Conservation (phyloP, 768 basidiomycete species). For the Dictyophora rubrovolvata region DNA sequence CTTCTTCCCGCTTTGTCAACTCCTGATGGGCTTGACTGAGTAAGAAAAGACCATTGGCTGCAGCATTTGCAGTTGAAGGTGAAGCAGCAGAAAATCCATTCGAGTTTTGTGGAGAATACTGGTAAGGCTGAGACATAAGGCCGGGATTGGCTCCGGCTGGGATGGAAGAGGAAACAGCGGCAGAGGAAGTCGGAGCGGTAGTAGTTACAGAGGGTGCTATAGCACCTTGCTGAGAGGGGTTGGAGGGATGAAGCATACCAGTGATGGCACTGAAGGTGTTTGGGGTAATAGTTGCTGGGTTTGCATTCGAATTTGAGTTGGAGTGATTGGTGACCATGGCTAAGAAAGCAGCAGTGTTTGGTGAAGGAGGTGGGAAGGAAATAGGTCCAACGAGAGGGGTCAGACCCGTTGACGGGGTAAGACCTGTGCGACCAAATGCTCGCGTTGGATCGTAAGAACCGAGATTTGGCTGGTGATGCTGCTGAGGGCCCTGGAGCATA, state of each 20-base stretch:
- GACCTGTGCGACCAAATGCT: conserved; percentile 71
- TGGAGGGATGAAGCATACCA: conserved; percentile 54
- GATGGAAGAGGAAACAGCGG: background rate
- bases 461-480: conserved; percentile 27
- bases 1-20: conserved; percentile 89
- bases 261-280: conserved; percentile 70
- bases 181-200: background rate
- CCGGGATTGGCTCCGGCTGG: background rate
- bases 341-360: conserved; percentile 86
- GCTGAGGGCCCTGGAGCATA: conserved; percentile 84
- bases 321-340: conserved; percentile 71
- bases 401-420: conserved; percentile 71
- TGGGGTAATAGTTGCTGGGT: conserved; percentile 44
- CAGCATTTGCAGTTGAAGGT: conserved; percentile 51
- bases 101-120: conserved; percentile 13
- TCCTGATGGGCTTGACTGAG: conserved; percentile 94
- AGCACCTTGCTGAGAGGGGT: conserved; percentile 7
- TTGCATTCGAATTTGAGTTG: conserved; percentile 8
- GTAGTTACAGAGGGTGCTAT: conserved; percentile 8
- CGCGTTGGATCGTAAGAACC: conserved; percentile 53
- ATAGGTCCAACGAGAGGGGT: conserved; percentile 72
- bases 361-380: conserved; percentile 74
- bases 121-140: conserved; percentile 6
- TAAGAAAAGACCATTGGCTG: conserved; percentile 88
- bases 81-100: conserved; percentile 25